phyloP scores from a whole-genome alignment of 176 grass and related monocot genomes.

The Puccinellia tenuiflora region DNA sequence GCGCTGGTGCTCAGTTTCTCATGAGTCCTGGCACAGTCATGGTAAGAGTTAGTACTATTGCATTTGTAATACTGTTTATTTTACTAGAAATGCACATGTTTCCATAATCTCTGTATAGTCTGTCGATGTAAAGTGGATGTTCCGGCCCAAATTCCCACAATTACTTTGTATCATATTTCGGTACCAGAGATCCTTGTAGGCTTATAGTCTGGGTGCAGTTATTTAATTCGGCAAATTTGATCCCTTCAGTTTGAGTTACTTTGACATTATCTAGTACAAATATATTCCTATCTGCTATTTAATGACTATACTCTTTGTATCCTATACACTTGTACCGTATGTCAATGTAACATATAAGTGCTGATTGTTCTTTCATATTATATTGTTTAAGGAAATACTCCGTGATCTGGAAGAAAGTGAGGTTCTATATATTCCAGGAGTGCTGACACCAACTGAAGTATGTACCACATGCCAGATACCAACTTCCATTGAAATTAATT shows the following conservation, averaged over 20 bases:
- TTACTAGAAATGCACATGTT: not conserved
- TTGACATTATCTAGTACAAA: not conserved
- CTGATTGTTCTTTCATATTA: constrained; percentile 1
- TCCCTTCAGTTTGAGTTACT: not conserved
- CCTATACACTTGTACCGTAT: not conserved
- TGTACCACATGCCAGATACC: constrained; percentile 18
- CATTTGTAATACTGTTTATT: not conserved
- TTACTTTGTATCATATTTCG: not conserved
- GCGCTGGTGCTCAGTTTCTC: constrained; percentile 78
- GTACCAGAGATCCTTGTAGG: not conserved
- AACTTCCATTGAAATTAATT: not conserved
- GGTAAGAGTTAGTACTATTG: constrained; percentile 28
- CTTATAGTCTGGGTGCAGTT: not conserved
- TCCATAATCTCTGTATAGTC: not conserved
- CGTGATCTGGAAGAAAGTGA: constrained; percentile 41
- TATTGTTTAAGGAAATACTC: constrained; percentile 76
- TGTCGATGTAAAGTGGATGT: not conserved
- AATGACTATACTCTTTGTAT: not conserved
- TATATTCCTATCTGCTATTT: not conserved
- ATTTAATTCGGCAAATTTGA: not conserved
- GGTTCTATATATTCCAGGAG: constrained; percentile 89
- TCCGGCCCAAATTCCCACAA: not conserved
- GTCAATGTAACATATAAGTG: not conserved
- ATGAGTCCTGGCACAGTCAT: constrained; percentile 81
- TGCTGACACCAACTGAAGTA: constrained; percentile 88